These are phyloP conservation scores for Cucurbita maxima DNA, from an alignment of 306 rosid species.

Conservation along the genomic window DNA sequence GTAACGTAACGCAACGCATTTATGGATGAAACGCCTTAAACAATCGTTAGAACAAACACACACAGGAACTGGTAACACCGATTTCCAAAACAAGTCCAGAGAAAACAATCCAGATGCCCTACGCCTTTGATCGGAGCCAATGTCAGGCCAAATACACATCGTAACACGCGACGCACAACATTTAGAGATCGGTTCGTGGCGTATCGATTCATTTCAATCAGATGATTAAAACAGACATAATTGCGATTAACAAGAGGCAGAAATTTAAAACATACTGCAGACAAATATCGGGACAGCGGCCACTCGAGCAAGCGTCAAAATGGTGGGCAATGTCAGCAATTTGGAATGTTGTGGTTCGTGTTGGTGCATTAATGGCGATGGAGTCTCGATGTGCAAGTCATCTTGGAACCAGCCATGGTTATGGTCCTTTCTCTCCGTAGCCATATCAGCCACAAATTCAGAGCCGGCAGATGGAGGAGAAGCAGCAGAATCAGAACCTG, in stretches of 20 bases:
- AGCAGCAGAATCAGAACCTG: conserved; percentile 11
- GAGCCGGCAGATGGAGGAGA: conserved; percentile 21
- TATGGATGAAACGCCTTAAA: background rate
- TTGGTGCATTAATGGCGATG: conserved; percentile 14
- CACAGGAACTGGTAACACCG: background rate
- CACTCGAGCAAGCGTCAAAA: conserved; percentile 81
- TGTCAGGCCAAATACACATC: background rate
- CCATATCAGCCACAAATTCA: conserved; percentile 33
- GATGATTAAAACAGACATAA: background rate
- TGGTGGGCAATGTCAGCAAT: conserved; percentile 78
- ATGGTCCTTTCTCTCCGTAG: conserved; percentile 35
- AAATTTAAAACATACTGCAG: conserved; percentile 27
- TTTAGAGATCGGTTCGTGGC: background rate
- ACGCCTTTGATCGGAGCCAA: background rate
- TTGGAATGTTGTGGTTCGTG: conserved; percentile 26
- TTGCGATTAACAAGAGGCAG: conserved; percentile 1
- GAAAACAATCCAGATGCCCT: background rate
- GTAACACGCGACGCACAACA: background rate
- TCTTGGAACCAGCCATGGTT: conserved; percentile 18
- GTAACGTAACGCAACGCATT: background rate
- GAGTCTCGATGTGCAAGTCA: conserved; percentile 11
- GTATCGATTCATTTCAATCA: background rate
- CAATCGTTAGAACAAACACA: background rate
- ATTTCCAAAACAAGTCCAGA: background rate
- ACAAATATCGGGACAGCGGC: conserved; percentile 81